Evolutionary conservation across 2,329 filamentous ascomycete genomes (phyloP).

Genomic region (Trichoderma sp.): DNA sequence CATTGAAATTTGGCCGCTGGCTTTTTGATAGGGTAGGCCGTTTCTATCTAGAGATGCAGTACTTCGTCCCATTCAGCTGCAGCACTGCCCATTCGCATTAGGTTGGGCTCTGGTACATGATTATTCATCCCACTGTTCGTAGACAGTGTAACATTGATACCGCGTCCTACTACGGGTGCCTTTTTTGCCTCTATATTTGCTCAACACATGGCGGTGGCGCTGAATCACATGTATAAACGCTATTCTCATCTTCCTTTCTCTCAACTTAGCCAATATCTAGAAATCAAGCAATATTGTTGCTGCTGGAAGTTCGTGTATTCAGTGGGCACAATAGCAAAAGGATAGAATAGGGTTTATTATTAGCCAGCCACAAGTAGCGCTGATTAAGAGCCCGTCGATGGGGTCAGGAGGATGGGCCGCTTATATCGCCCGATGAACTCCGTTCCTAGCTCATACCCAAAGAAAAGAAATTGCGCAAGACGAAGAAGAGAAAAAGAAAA

Average conservation of each 20-base stretch:
- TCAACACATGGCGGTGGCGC: not conserved
- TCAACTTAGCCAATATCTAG: not conserved
- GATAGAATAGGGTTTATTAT: slow-evolving; percentile 1
- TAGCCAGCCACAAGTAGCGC: slow-evolving; percentile 22
- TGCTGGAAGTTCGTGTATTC: not conserved
- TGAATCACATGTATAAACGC: not conserved
- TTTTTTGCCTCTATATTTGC: not conserved
- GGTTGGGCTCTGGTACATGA: slow-evolving; percentile 17
- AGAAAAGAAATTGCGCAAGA: not conserved
- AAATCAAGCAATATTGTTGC: not conserved
- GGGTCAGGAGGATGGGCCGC: slow-evolving; percentile 13
- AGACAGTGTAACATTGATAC: not conserved
- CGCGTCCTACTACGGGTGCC: not conserved
- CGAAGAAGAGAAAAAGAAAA: not conserved
- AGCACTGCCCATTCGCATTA: slow-evolving; percentile 10
- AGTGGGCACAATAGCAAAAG: not conserved
- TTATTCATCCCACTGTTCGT: not conserved
- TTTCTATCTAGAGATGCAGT: not conserved
- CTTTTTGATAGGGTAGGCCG: not conserved
- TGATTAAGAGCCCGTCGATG: slow-evolving; percentile 12
- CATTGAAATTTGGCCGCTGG: not conserved
- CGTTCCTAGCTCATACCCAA: not conserved
- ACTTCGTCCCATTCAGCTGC: not conserved
- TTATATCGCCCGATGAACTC: not conserved
- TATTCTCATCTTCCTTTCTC: not conserved